phyloP scores from a whole-genome alignment of 2,329 filamentous ascomycete species.

The Rosellinia necatrix region DNA sequence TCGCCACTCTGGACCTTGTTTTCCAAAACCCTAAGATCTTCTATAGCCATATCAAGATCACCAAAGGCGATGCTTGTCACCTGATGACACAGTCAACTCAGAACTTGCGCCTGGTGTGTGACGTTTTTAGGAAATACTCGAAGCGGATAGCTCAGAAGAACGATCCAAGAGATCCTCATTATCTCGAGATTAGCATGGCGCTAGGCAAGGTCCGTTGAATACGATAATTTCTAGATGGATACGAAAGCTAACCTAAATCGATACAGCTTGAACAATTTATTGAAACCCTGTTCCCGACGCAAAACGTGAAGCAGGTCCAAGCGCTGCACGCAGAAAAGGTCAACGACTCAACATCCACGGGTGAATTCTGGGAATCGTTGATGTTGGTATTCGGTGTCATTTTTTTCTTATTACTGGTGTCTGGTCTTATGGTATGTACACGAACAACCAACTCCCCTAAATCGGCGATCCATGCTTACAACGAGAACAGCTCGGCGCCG shows the following conservation, averaged over 20 bases:
- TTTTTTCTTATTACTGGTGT: constrained; percentile 71
- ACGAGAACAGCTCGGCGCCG: constrained; percentile 67
- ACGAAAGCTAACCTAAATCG: constrained; percentile 15
- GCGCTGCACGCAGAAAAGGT: constrained; percentile 47
- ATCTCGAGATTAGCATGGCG: constrained; percentile 85
- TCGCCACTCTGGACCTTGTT: constrained; percentile 87
- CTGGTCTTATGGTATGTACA: constrained; percentile 75
- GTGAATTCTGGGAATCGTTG: constrained; percentile 63
- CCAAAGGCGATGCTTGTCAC: constrained; percentile 88
- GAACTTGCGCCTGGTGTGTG: constrained; percentile 80
- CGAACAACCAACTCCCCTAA: background rate
- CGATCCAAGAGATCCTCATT: constrained; percentile 90
- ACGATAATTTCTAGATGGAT: background rate
- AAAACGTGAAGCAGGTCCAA: constrained; percentile 68
- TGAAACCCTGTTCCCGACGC: constrained; percentile 86
- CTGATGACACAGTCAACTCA: constrained; percentile 94
- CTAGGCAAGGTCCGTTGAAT: constrained; percentile 72
- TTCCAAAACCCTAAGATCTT: constrained; percentile 92
- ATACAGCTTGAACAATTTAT: constrained; percentile 92
- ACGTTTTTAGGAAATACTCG: constrained; percentile 78
- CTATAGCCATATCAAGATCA: constrained; percentile 90
- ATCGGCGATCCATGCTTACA: constrained; percentile 21
- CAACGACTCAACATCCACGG: constrained; percentile 46
- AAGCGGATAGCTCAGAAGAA: constrained; percentile 91
- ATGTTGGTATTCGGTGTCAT: constrained; percentile 71